A percentile compares a stretch with the other conserved stretches of the same genome.
Conservation (phyloP, 139 green algal genomes). For the Astrephomene gubernaculifera region DNA sequence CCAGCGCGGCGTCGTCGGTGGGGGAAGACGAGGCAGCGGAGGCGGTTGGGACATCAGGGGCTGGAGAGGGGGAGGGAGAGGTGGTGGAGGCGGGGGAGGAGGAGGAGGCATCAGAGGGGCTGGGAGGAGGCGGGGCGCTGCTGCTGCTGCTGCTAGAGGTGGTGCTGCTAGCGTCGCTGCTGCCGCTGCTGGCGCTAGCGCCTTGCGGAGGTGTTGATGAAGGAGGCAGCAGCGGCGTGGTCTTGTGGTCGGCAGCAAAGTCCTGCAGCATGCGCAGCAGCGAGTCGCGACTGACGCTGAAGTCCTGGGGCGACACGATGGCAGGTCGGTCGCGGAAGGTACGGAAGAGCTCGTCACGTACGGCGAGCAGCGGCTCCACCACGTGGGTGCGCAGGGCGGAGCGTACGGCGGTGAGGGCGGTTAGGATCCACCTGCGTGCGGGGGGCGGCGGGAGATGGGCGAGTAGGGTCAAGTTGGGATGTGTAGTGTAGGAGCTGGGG, state of each 20-base stretch:
- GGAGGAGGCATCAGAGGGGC: no score
- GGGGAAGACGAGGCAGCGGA: no score
- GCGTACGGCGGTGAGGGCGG: background rate
- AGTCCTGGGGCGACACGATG: constrained; percentile 76
- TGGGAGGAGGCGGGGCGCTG: no score
- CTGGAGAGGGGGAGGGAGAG: no score
- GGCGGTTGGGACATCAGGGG: no score
- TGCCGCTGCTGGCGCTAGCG: background rate
- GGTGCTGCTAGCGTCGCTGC: background rate
- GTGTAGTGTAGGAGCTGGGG: no score
- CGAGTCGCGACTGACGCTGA: constrained; percentile 74
- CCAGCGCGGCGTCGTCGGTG: constrained; percentile 32
- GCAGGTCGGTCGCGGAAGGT: constrained; percentile 76
- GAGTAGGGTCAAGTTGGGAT: background rate
- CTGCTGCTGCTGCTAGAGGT: no score
- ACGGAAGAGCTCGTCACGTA: constrained; percentile 84
- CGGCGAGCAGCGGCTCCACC: constrained; percentile 68
- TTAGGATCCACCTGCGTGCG: background rate
- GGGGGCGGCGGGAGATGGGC: background rate
- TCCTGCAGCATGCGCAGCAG: constrained; percentile 87
- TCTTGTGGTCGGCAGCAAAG: constrained; percentile 62
- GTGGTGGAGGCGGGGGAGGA: no score
- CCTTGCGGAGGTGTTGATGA: background rate
- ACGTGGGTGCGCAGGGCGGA: constrained; percentile 65
- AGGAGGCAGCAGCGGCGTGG: background rate